These are phyloP conservation scores for Phytophthora sp. DNA, from an alignment of 352 stramenopile species.

Conservation along the genomic window DNA sequence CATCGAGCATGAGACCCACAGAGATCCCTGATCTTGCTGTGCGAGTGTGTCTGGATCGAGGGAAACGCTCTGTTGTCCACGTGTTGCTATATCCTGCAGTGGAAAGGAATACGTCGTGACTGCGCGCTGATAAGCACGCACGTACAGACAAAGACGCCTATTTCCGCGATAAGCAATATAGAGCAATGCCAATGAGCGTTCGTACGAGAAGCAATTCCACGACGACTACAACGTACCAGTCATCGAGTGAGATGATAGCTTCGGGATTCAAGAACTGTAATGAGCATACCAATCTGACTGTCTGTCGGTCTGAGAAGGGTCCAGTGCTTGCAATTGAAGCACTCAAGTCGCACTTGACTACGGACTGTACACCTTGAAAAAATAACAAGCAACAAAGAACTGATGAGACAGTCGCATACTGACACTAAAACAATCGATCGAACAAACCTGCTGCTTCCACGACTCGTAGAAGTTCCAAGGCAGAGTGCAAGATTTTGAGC, in stretches of 20 bases:
- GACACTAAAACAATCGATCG: neutral
- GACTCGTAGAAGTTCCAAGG: constrained; percentile 46
- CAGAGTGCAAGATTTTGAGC: constrained; percentile 49
- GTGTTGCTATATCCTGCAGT: constrained; percentile 20
- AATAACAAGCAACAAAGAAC: constrained; percentile 3
- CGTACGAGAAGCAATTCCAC: constrained; percentile 1
- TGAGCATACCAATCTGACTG: constrained; percentile 32
- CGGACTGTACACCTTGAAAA: constrained; percentile 33
- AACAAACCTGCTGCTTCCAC: constrained; percentile 32
- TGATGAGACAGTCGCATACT: neutral
- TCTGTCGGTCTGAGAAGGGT: constrained; percentile 28
- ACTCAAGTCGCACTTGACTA: constrained; percentile 30
- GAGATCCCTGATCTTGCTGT: constrained; percentile 29
- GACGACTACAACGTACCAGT: constrained; percentile 29
- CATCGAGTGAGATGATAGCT: constrained; percentile 26
- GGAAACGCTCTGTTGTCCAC: constrained; percentile 33
- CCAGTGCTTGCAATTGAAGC: constrained; percentile 26
- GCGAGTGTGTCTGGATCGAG: constrained; percentile 39
- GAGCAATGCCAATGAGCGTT: constrained; percentile 4
- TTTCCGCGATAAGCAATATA: constrained; percentile 5
- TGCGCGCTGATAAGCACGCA: constrained; percentile 36
- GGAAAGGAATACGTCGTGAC: constrained; percentile 48
- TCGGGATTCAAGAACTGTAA: constrained; percentile 29
- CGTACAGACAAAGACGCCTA: constrained; percentile 44
- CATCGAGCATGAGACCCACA: constrained; percentile 49